A percentile compares a stretch with the other conserved stretches of the same genome.
These are phyloP conservation scores for Clavispora fructus DNA, from an alignment of 805 yeast species.

Conservation along the genomic window DNA sequence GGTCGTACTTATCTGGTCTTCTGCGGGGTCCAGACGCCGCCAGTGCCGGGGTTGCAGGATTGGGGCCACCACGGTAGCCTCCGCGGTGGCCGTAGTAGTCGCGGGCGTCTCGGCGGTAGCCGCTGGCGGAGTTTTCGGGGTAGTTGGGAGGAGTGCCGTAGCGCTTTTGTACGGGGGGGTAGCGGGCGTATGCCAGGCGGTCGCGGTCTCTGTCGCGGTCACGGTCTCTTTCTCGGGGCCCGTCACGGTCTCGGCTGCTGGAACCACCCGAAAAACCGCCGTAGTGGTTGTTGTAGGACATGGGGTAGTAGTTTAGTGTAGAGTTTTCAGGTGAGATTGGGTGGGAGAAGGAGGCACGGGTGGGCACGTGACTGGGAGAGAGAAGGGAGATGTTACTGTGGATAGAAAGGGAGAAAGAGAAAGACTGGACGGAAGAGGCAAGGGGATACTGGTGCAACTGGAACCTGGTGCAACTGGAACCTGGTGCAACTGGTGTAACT, in stretches of 20 bases:
- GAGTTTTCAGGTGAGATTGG: not conserved
- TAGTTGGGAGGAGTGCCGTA: slow-evolving; percentile 1
- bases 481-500: too few species aligned
- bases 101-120: slow-evolving; percentile 2
- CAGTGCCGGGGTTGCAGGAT: not conserved
- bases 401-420: too few species aligned
- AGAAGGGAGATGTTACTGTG: too few species aligned
- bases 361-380: too few species aligned
- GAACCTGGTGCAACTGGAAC: too few species aligned
- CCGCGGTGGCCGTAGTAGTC: slow-evolving; percentile 11
- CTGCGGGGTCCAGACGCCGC: slow-evolving; percentile 1
- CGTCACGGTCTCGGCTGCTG: slow-evolving; percentile 3
- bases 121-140: not conserved
- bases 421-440: too few species aligned
- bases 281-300: slow-evolving; percentile 10
- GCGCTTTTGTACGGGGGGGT: slow-evolving; percentile 4
- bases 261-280: slow-evolving; percentile 5
- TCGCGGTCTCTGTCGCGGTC: slow-evolving; percentile 8
- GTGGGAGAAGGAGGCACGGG: not conserved
- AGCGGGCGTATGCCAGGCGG: slow-evolving; percentile 4
- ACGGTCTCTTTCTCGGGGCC: not conserved
- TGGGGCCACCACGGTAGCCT: slow-evolving; percentile 1
- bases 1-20: slow-evolving; percentile 4
- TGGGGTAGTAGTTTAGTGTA: not conserved
- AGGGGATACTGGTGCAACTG: too few species aligned